A percentile compares a stretch with the other conserved stretches of the same genome.
Evolutionary conservation across 1,139 yeast genomes (phyloP).

Genomic region (Suhomyces coccinellae): DNA sequence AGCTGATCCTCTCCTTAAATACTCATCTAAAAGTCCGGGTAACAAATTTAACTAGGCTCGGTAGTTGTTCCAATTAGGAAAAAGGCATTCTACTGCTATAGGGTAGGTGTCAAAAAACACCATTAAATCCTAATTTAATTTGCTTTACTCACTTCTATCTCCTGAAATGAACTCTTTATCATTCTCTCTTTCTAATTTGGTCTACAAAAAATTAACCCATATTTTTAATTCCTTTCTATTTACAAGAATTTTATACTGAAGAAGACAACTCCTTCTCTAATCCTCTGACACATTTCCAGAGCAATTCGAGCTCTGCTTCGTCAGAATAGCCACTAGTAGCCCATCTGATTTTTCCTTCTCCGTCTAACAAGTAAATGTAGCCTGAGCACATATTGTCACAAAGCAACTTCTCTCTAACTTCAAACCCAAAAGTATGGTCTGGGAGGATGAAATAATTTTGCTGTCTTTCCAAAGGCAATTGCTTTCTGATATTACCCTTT

Average conservation of each 20-base stretch:
- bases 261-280: constrained; percentile 34
- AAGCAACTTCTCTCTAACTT: constrained; percentile 57
- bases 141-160: no score
- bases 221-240: background rate
- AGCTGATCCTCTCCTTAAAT: background rate
- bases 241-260: background rate
- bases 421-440: constrained; percentile 58
- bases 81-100: no score
- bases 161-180: no score
- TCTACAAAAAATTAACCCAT: background rate
- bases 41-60: background rate
- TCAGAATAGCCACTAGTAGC: constrained; percentile 83
- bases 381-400: constrained; percentile 83
- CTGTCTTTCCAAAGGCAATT: constrained; percentile 53
- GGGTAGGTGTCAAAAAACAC: no score
- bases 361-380: constrained; percentile 76
- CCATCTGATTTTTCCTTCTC: constrained; percentile 79
- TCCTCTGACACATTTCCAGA: constrained; percentile 69
- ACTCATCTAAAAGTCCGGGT: constrained; percentile 2
- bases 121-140: no score
- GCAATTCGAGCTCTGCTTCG: constrained; percentile 56
- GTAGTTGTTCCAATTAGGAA: no score
- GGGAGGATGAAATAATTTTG: constrained; percentile 64
- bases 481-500: constrained; percentile 42
- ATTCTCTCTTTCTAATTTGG: background rate